Conservation (phyloP, 2,329 filamentous ascomycete species). For the Ophioceras dolichostomum region DNA sequence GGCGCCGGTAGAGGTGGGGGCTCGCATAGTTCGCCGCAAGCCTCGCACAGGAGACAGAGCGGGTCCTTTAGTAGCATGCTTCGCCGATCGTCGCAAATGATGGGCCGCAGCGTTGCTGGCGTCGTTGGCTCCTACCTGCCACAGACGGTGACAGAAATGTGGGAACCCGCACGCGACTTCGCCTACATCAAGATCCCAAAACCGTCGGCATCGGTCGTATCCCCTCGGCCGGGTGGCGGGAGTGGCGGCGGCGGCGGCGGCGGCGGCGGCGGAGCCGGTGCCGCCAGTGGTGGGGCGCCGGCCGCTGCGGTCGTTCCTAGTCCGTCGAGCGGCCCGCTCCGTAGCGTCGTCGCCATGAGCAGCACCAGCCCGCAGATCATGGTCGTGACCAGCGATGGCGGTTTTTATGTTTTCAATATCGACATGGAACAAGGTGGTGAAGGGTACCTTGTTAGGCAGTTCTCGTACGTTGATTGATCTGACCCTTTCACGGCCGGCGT, state of each 20-base stretch:
- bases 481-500: slow-evolving; percentile 1
- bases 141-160: slow-evolving; percentile 91
- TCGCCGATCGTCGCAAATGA: slow-evolving; percentile 87
- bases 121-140: slow-evolving; percentile 88
- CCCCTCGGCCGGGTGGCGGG: slow-evolving; percentile 10
- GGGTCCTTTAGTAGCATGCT: slow-evolving; percentile 84
- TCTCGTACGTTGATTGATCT: slow-evolving; percentile 87
- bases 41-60: slow-evolving; percentile 33
- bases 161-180: slow-evolving; percentile 91
- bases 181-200: slow-evolving; percentile 91
- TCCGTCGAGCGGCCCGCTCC: slow-evolving; percentile 46
- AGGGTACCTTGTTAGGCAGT: slow-evolving; percentile 81
- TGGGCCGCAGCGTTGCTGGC: slow-evolving; percentile 77
- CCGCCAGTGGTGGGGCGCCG: slow-evolving; percentile 19
- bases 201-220: slow-evolving; percentile 18
- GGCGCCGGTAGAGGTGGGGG: too few relatives aligned
- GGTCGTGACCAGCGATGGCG: slow-evolving; percentile 93
- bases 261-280: slow-evolving; percentile 9
- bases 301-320: slow-evolving; percentile 15
- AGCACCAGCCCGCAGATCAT: slow-evolving; percentile 91
- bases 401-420: slow-evolving; percentile 90
- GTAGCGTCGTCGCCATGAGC: slow-evolving; percentile 95
- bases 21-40: slow-evolving; percentile 14
- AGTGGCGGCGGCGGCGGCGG: slow-evolving; percentile 9
- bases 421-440: slow-evolving; percentile 92